Evolutionary conservation across 306 rosid species (phyloP).

Genomic region (Crotalaria pallida): DNA sequence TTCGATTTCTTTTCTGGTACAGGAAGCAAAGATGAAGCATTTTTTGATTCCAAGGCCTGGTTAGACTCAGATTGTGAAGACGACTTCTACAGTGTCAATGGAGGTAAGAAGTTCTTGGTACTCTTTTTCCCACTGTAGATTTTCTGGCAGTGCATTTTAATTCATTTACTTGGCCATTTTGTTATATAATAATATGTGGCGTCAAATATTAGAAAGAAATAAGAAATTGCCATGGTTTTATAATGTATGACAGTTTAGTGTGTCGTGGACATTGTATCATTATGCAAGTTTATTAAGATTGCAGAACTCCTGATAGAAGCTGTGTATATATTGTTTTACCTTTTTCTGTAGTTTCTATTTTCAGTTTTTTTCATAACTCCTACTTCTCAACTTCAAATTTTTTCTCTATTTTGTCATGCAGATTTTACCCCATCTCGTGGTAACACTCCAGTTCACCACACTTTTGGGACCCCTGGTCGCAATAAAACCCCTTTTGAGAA

Average conservation of each 20-base stretch:
- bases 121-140: background rate
- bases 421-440: slow-evolving; percentile 92
- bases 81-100: slow-evolving; percentile 89
- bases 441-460: slow-evolving; percentile 62
- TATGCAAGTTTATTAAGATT: background rate
- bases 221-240: background rate
- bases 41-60: slow-evolving; percentile 81
- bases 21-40: slow-evolving; percentile 88
- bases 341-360: background rate
- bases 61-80: slow-evolving; percentile 92
- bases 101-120: slow-evolving; percentile 58
- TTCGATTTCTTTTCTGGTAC: background rate
- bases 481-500: slow-evolving; percentile 29
- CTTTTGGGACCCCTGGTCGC: slow-evolving; percentile 21
- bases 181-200: background rate
- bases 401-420: slow-evolving; percentile 21
- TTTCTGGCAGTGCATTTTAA: background rate
- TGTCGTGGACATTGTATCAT: background rate
- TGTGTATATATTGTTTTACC: background rate
- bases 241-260: background rate
- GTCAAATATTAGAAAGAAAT: background rate
- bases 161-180: background rate
- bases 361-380: background rate
- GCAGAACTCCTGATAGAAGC: background rate
- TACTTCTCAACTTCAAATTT: background rate